Percentiles rank a stretch among this genome's conserved stretches.
Conservation (phyloP, 2,329 filamentous ascomycete species). For the Aureobasidium sp. region DNA sequence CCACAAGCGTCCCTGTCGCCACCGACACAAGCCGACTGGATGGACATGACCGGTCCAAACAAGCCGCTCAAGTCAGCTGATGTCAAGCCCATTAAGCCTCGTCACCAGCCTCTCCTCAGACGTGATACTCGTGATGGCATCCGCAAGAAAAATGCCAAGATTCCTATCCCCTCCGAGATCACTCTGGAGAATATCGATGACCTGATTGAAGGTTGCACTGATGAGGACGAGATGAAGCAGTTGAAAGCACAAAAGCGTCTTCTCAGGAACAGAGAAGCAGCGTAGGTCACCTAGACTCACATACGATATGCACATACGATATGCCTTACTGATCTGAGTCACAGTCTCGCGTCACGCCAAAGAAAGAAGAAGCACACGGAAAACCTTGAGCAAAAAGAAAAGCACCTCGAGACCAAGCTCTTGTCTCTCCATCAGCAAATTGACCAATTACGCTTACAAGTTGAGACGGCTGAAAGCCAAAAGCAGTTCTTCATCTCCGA, state of each 20-base stretch:
- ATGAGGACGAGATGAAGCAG: conserved; percentile 94
- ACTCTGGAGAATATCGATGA: conserved; percentile 93
- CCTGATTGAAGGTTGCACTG: conserved; percentile 77
- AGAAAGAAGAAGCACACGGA: conserved; percentile 98
- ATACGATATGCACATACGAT: neutral
- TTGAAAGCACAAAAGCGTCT: conserved; percentile 97
- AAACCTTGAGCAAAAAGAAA: conserved; percentile 94
- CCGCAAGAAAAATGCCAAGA: conserved; percentile 97
- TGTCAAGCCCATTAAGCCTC: conserved; percentile 40
- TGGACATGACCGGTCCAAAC: conserved; percentile 44
- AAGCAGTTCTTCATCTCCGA: conserved; percentile 52
- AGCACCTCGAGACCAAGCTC: conserved; percentile 73
- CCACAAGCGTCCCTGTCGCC: conserved; percentile 54
- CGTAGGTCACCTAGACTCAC: conserved; percentile 50
- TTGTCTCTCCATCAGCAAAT: conserved; percentile 73
- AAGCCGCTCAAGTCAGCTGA: conserved; percentile 30
- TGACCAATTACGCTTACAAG: conserved; percentile 55
- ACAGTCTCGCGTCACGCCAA: conserved; percentile 87
- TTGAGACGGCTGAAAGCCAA: conserved; percentile 26
- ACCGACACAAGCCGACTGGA: conserved; percentile 55
- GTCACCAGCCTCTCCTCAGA: conserved; percentile 60
- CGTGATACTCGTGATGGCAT: conserved; percentile 63
- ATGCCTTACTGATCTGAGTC: conserved; percentile 18
- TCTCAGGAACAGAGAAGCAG: conserved; percentile 89
- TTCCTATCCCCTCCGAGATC: conserved; percentile 90